Conservation (phyloP, 2,329 filamentous ascomycete species). For the Phyllosticta citriasiana region DNA sequence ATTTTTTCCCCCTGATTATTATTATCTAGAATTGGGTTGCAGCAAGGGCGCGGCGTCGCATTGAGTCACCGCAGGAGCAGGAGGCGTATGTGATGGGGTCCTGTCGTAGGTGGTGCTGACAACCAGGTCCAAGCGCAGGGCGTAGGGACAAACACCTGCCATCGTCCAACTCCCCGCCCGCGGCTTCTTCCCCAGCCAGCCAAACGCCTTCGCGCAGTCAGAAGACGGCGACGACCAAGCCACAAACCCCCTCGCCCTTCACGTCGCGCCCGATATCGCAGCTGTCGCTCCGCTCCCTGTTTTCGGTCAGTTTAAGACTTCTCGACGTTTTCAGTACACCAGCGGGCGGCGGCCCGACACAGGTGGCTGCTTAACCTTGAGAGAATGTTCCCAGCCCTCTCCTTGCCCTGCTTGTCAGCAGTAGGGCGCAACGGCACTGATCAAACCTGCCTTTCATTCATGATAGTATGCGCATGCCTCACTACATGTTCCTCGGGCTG, state of each 20-base stretch:
- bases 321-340: not conserved
- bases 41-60: not conserved
- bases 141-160: not conserved
- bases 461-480: too few species aligned
- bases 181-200: too few species aligned
- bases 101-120: not conserved
- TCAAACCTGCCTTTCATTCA: not conserved
- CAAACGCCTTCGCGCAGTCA: too few species aligned
- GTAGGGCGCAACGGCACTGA: not conserved
- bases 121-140: constrained; percentile 2
- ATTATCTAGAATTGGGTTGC: too few species aligned
- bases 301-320: not conserved
- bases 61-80: constrained; percentile 6
- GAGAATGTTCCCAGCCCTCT: not conserved
- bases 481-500: not conserved
- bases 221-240: too few species aligned
- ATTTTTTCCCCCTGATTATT: too few species aligned
- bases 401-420: not conserved
- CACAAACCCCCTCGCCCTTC: too few species aligned
- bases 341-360: not conserved
- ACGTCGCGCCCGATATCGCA: too few species aligned
- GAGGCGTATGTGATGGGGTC: not conserved
- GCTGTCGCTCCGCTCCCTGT: not conserved
- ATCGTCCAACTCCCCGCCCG: too few species aligned
- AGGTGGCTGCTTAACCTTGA: not conserved